Conservation (phyloP, 208 protist species). For the Acanthamoeba triangularis region DNA sequence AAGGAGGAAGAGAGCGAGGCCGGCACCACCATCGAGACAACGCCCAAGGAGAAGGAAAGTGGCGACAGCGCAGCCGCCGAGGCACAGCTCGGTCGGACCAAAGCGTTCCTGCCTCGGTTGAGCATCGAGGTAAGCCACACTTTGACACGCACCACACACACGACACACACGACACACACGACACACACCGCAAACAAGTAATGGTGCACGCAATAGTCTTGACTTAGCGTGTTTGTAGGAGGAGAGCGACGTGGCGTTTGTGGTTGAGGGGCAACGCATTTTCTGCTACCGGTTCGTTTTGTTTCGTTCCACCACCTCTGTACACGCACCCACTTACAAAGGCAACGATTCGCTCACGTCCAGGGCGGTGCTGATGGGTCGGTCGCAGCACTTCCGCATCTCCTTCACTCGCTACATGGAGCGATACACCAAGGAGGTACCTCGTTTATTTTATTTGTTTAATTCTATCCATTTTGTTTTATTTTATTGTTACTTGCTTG, state of each 20-base stretch:
- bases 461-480: not conserved
- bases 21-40: not conserved
- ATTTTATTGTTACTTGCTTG: not conserved
- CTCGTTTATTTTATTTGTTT: not conserved
- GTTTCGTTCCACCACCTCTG: not conserved
- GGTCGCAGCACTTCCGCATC: conserved; percentile 4
- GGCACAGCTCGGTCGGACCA: not conserved
- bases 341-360: not conserved
- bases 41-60: not conserved
- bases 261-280: not conserved
- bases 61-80: not conserved
- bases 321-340: too few relatives aligned
- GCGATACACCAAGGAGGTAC: not conserved
- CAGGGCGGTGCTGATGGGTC: not conserved
- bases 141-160: not conserved
- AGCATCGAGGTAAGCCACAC: not conserved
- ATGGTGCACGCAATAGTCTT: not conserved
- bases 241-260: not conserved
- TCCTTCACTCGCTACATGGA: not conserved
- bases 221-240: not conserved
- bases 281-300: not conserved
- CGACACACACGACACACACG: not conserved
- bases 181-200: not conserved
- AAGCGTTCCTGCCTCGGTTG: not conserved
- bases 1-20: not conserved